phyloP scores from a whole-genome alignment of 129 eudicot genomes.

The Tagetes patula region DNA sequence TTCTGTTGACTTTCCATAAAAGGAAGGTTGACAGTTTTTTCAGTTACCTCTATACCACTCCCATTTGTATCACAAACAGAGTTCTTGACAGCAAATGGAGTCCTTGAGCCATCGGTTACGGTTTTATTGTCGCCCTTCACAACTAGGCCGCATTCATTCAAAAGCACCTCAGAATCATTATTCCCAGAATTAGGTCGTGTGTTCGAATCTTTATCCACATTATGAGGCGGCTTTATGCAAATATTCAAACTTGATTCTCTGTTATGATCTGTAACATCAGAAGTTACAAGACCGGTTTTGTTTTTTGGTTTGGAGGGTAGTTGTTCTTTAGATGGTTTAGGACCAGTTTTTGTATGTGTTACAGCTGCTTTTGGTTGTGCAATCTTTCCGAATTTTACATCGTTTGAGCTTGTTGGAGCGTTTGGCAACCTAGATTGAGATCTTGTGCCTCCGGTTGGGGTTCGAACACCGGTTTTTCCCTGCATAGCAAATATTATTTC shows the following conservation, averaged over 20 bases:
- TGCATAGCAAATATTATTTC: background rate
- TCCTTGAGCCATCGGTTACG: constrained; percentile 28
- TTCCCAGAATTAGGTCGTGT: background rate
- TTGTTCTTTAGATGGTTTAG: constrained; percentile 34
- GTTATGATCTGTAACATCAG: constrained; percentile 24
- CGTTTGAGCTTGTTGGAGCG: constrained; percentile 4
- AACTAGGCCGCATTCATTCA: background rate
- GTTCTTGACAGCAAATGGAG: constrained; percentile 47
- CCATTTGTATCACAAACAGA: constrained; percentile 17
- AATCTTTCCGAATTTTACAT: background rate
- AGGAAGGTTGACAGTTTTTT: constrained; percentile 26
- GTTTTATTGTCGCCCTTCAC: constrained; percentile 26
- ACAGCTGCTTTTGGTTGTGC: constrained; percentile 18
- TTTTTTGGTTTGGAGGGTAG: constrained; percentile 19
- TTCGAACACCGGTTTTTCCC: constrained; percentile 13
- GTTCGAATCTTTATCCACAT: background rate
- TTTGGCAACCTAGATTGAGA: constrained; percentile 5
- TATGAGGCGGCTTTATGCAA: background rate
- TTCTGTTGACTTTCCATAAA: constrained; percentile 24
- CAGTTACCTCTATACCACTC: constrained; percentile 18
- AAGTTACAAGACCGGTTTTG: constrained; percentile 16
- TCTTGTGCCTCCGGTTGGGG: constrained; percentile 14
- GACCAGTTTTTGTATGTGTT: constrained; percentile 24
- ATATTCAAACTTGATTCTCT: constrained; percentile 20
- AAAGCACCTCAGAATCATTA: constrained; percentile 1